Evolutionary conservation across 345 rosid species (phyloP), one percentile per base, ranked within the genome.

Genomic region (Pelargonium nanum): DNA sequence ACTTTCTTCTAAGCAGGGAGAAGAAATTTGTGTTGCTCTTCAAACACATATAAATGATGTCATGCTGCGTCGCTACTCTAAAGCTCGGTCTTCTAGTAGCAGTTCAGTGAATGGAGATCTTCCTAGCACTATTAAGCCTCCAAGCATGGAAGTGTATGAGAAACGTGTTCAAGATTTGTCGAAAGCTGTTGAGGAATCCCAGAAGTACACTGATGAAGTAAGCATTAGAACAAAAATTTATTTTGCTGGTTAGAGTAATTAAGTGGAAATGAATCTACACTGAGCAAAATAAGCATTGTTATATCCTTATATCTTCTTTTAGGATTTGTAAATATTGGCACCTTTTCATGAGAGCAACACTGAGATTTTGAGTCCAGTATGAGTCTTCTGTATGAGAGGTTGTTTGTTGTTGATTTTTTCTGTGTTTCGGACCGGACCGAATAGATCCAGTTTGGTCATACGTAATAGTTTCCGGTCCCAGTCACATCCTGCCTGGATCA

Each of bases 11-110:
- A 19, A 69, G 59, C 69, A 93, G 99, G 99, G 99, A 71, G 97
- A 93, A 75, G 99, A 93, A 77, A 84, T 93, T 56, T 89, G 97
- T 81, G 97, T 93, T 61, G 97, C 99, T 66, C 86, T 93, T 65
- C 99, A 93, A 75, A 93, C 99, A 50, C 99, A 89, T 75, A 93
- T 93, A 70, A 93, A 93, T 68, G 99, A 93, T 79, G 96, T 93
- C 63, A 93, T 93, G 99, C 64, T 93, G 74, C 86, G 96, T n/a
- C 94, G 96, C 59, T 93, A 89, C 76, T 89, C 99, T 63, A 93
- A 93, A 76, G 97, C 96, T 56, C 83, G 89, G 55, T 80, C 88
- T 66, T 71, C 70, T 69, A 79, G 82, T 65, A 74, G 73, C 66
- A 81, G 81, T 70, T 75, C 86, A 58, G 72, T 73, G 55, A 83